These are phyloP conservation scores for Multifurca ochricompacta DNA, from an alignment of 768 basidiomycete genomes.

Conservation along the genomic window DNA sequence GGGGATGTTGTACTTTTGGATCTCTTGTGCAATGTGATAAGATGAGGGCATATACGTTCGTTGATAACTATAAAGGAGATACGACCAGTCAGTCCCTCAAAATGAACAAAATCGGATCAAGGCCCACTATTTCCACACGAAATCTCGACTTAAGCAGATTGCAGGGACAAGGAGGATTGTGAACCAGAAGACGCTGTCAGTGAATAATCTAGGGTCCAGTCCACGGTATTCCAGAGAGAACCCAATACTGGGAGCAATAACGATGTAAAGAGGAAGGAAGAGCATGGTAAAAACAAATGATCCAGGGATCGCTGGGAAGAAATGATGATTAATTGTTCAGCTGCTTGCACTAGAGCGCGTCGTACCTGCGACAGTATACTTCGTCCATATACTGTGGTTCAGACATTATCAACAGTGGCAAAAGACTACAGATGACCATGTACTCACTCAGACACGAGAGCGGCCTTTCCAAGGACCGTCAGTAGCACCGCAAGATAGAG, in stretches of 20 bases:
- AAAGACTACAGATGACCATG: not conserved
- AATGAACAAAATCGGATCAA: not conserved
- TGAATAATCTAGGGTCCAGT: constrained; percentile 87
- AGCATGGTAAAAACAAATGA: constrained; percentile 97
- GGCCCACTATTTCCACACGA: constrained; percentile 95
- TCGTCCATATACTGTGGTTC: constrained; percentile 85
- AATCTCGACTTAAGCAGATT: constrained; percentile 80
- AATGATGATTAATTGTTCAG: constrained; percentile 9
- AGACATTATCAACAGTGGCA: constrained; percentile 3
- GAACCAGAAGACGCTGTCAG: constrained; percentile 83
- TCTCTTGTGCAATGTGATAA: constrained; percentile 98
- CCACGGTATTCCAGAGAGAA: constrained; percentile 89
- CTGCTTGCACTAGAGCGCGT: not conserved
- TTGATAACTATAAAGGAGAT: constrained; percentile 55
- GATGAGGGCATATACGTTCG: constrained; percentile 84
- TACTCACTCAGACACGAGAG: constrained; percentile 92
- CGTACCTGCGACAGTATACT: constrained; percentile 90
- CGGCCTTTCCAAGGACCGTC: constrained; percentile 96
- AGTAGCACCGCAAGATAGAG: constrained; percentile 90
- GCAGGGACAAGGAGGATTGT: constrained; percentile 77
- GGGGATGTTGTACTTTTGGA: constrained; percentile 98
- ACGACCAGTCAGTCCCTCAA: constrained; percentile 16
- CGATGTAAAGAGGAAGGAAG: constrained; percentile 85
- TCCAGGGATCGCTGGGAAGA: constrained; percentile 76
- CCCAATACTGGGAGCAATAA: constrained; percentile 76